Conservation (phyloP, 208 protist genomes). For the Acanthamoeba sp. region DNA sequence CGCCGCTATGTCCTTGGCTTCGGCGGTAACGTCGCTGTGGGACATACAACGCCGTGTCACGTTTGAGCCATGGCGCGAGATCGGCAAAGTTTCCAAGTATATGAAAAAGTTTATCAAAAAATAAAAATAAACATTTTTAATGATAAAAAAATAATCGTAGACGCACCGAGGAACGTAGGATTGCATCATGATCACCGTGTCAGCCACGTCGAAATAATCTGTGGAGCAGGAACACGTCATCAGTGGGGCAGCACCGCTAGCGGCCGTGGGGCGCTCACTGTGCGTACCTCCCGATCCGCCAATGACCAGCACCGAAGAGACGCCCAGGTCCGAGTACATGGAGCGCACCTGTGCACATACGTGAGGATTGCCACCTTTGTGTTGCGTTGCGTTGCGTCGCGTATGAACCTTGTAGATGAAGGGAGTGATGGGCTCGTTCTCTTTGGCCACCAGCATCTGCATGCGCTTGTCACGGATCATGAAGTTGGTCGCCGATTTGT, state of each 20-base stretch:
- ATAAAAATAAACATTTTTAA: no score
- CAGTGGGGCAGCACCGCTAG: no score
- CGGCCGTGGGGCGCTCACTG: no score
- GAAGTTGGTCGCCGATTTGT: conserved; percentile 97
- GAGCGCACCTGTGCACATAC: conserved; percentile 87
- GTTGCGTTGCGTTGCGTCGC: not conserved
- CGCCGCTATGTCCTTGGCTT: conserved; percentile 88
- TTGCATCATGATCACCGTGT: conserved; percentile 93
- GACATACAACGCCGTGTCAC: no score
- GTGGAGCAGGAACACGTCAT: no score
- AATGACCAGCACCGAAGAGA: conserved; percentile 91
- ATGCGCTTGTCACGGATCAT: conserved; percentile 95
- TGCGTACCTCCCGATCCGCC: conserved; percentile 92
- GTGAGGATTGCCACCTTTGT: no score
- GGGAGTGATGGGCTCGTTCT: conserved; percentile 95
- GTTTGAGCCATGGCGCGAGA: not conserved
- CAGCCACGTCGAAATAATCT: conserved; percentile 94
- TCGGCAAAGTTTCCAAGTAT: no score
- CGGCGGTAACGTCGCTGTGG: conserved; percentile 89
- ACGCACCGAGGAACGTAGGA: conserved; percentile 84
- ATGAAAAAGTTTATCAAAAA: no score
- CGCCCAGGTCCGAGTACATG: conserved; percentile 87
- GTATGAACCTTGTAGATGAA: conserved; percentile 89
- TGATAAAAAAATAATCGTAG: no score
- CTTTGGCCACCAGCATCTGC: conserved; percentile 92